phyloP scores from a whole-genome alignment of 2,329 filamentous ascomycete genomes.

The Cytospora schulzeri region DNA sequence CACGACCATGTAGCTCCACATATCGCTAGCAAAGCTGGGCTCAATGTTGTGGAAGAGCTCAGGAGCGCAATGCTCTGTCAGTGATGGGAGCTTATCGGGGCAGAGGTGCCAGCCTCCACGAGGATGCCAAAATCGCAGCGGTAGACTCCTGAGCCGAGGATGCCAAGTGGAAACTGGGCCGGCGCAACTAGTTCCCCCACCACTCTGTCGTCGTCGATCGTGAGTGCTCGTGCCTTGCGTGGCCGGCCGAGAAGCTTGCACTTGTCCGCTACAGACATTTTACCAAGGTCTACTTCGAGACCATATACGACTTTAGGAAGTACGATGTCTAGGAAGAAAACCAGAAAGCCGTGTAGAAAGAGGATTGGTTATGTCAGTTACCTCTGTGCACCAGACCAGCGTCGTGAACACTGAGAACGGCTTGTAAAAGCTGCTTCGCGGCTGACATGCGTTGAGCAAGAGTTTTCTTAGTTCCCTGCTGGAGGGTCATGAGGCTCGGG shows the following conservation, averaged over 20 bases:
- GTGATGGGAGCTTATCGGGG: too few relatives aligned
- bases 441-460: not conserved
- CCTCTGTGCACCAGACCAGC: slow-evolving; percentile 2
- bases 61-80: too few relatives aligned
- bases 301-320: not conserved
- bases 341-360: not conserved
- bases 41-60: too few relatives aligned
- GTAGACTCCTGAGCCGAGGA: not conserved
- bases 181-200: not conserved
- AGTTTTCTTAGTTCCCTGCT: too few relatives aligned
- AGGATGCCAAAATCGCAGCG: not conserved
- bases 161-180: not conserved
- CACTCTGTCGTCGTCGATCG: not conserved
- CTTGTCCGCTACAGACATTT: not conserved
- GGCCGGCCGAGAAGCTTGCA: slow-evolving; percentile 1
- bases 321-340: not conserved
- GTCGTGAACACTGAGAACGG: not conserved
- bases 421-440: slow-evolving; percentile 4
- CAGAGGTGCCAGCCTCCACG: not conserved
- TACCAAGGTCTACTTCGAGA: not conserved
- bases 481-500: too few relatives aligned
- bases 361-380: not conserved
- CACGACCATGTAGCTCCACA: too few relatives aligned
- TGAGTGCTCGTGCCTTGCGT: not conserved
- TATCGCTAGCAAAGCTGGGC: too few relatives aligned